Conservation (phyloP, 2,329 filamentous ascomycete genomes). For the Lomentospora prolificans region DNA sequence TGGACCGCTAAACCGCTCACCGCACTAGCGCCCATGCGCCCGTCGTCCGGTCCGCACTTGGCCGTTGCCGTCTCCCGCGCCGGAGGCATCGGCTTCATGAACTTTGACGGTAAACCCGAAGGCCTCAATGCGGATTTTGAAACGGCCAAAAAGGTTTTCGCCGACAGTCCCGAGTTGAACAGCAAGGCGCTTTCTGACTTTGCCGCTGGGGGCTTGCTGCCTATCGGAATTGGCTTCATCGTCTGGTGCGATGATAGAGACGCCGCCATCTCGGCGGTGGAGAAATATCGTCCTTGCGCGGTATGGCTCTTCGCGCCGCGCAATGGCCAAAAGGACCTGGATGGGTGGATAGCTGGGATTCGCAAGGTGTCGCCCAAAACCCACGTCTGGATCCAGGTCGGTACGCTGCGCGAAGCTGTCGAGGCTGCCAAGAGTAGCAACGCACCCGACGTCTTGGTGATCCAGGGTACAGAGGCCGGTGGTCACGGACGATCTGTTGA, state of each 20-base stretch:
- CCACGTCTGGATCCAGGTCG: constrained; percentile 43
- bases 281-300: constrained; percentile 9
- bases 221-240: constrained; percentile 37
- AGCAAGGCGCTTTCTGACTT: constrained; percentile 12
- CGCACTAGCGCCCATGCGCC: constrained; percentile 57
- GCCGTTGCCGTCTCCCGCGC: constrained; percentile 58
- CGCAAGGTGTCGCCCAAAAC: constrained; percentile 24
- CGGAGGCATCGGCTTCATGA: constrained; percentile 53
- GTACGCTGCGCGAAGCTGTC: constrained; percentile 35
- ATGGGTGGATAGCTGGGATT: background rate
- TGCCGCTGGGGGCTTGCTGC: constrained; percentile 19
- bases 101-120: constrained; percentile 24
- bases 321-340: constrained; percentile 18
- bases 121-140: constrained; percentile 21
- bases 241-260: constrained; percentile 32
- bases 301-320: constrained; percentile 37
- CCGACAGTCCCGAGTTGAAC: background rate
- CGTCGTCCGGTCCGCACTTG: constrained; percentile 45
- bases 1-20: constrained; percentile 29
- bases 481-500: constrained; percentile 38
- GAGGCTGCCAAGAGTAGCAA: constrained; percentile 23
- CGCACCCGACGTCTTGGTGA: constrained; percentile 38
- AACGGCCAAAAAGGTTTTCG: constrained; percentile 16
- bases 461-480: constrained; percentile 44
- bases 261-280: constrained; percentile 19